Percentiles rank a stretch among this genome's conserved stretches.
These are phyloP conservation scores for Colletotrichum sp. DNA, from an alignment of 2,329 filamentous ascomycete genomes.

Conservation along the genomic window DNA sequence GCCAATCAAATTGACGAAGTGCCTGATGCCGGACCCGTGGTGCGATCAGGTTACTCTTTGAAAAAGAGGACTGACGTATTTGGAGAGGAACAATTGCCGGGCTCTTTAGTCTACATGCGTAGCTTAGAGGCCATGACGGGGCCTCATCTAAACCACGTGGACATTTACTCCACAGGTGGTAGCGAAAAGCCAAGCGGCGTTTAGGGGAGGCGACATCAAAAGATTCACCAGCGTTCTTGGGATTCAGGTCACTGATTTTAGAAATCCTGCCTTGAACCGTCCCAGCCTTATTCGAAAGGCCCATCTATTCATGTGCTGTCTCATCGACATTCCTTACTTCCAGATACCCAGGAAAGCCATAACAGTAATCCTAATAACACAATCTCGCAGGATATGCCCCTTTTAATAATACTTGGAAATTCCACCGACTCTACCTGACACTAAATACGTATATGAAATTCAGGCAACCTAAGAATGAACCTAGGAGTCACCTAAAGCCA, in stretches of 20 bases:
- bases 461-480: too few species aligned
- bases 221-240: not conserved
- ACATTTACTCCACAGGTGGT: not conserved
- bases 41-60: not conserved
- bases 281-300: not conserved
- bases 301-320: too few species aligned
- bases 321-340: too few species aligned
- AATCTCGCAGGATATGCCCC: too few species aligned
- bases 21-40: not conserved
- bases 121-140: not conserved
- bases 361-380: too few species aligned
- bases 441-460: too few species aligned
- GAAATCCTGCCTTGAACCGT: not conserved
- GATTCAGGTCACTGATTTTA: not conserved
- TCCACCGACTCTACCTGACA: too few species aligned
- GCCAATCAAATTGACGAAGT: not conserved
- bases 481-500: too few species aligned
- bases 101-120: not conserved
- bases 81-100: not conserved
- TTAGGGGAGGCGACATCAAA: not conserved
- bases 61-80: not conserved
- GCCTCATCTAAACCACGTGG: not conserved
- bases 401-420: accelerated
- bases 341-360: too few species aligned
- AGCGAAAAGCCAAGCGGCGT: not conserved